Conservation (phyloP, 2,329 filamentous ascomycete genomes). For the Alternaria gansuensis region DNA sequence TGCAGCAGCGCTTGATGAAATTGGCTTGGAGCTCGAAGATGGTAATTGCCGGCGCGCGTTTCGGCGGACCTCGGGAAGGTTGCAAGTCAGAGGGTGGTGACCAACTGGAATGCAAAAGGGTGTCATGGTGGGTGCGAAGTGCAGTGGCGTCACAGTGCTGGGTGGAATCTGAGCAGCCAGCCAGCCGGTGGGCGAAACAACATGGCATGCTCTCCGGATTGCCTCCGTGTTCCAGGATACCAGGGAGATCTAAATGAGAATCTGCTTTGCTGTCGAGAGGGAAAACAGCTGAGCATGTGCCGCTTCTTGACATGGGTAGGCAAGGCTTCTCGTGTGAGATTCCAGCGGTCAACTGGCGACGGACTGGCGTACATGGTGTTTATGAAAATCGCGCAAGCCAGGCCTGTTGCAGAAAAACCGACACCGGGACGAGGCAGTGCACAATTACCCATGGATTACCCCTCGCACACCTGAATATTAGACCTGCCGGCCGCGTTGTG, state of each 20-base stretch:
- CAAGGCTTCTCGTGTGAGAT: constrained; percentile 10
- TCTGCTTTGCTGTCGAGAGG: background rate
- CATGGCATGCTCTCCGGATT: background rate
- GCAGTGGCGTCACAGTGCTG: constrained; percentile 21
- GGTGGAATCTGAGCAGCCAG: background rate
- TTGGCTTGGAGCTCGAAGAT: constrained; percentile 9
- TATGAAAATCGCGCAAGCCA: constrained; percentile 25
- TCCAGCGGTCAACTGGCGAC: constrained; percentile 21
- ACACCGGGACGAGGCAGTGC: constrained; percentile 21
- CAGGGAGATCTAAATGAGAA: no score
- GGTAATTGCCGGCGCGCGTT: constrained; percentile 7
- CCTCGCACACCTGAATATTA: constrained; percentile 21
- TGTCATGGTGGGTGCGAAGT: constrained; percentile 4
- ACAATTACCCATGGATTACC: constrained; percentile 16
- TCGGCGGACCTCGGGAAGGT: constrained; percentile 7
- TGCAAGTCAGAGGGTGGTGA: constrained; percentile 2
- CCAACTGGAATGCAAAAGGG: background rate
- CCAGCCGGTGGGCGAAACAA: background rate
- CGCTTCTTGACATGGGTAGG: constrained; percentile 6
- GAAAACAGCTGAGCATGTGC: constrained; percentile 5
- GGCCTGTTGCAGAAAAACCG: constrained; percentile 21
- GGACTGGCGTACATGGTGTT: constrained; percentile 21
- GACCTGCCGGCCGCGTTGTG: constrained; percentile 3
- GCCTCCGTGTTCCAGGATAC: background rate
- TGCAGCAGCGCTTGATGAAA: constrained; percentile 10